Percentiles rank a stretch among this genome's conserved stretches.
Conservation (phyloP, 768 basidiomycete species). For the Boletus patriciae region DNA sequence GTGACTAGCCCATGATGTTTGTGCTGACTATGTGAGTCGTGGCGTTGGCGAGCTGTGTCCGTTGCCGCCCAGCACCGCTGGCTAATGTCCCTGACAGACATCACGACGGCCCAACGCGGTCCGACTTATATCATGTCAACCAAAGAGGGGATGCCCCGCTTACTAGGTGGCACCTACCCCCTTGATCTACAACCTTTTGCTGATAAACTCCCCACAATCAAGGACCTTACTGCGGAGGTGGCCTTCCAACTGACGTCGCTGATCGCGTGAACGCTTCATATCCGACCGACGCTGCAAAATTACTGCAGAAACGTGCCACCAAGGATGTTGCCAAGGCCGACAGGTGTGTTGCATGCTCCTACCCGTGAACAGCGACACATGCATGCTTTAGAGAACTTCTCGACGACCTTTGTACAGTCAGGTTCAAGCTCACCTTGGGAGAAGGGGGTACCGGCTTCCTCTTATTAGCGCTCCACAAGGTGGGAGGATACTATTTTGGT, state of each 20-base stretch:
- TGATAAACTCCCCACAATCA: background rate
- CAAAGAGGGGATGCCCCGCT: slow-evolving; percentile 38
- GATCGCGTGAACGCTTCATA: slow-evolving; percentile 54
- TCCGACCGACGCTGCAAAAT: slow-evolving; percentile 34
- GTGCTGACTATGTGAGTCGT: slow-evolving; percentile 44
- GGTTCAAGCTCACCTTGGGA: slow-evolving; percentile 57
- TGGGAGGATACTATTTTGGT: slow-evolving; percentile 72
- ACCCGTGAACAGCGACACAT: background rate
- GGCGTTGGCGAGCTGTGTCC: slow-evolving; percentile 41
- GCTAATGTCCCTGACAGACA: slow-evolving; percentile 30
- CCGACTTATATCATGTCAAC: slow-evolving; percentile 55
- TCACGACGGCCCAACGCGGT: slow-evolving; percentile 51
- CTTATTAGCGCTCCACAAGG: slow-evolving; percentile 46
- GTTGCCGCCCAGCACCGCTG: background rate
- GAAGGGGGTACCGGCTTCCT: slow-evolving; percentile 52
- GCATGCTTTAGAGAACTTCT: slow-evolving; percentile 43
- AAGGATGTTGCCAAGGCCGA: slow-evolving; percentile 54
- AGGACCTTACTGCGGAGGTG: slow-evolving; percentile 46
- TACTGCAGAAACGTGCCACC: slow-evolving; percentile 38
- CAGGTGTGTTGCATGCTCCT: slow-evolving; percentile 37
- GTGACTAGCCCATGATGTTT: slow-evolving; percentile 48
- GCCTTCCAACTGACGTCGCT: slow-evolving; percentile 49
- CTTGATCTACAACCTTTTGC: slow-evolving; percentile 16
- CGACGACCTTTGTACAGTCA: slow-evolving; percentile 53
- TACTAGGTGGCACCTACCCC: slow-evolving; percentile 10